Evolutionary conservation across 164 flowering plant genomes (phyloP).

Genomic region (Stephania cephalantha): DNA sequence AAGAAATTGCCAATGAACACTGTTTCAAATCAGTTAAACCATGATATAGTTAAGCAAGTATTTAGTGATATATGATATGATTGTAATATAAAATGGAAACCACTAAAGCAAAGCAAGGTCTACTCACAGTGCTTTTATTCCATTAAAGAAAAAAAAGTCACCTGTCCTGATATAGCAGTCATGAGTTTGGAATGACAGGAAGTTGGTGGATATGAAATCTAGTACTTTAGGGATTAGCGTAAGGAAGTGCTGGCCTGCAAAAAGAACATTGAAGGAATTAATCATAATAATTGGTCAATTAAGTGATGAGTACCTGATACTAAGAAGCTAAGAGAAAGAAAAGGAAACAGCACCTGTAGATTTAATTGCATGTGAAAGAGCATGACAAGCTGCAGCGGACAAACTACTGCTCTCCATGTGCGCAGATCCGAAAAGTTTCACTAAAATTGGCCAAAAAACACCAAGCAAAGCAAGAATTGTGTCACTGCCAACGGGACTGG

Average conservation of each 20-base stretch:
- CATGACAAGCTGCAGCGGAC: constrained; percentile 83
- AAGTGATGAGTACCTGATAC: background rate
- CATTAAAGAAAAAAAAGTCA: constrained; percentile 20
- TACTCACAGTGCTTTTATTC: background rate
- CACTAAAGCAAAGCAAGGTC: background rate
- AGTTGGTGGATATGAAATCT: constrained; percentile 74
- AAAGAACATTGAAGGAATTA: constrained; percentile 14
- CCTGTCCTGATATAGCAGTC: constrained; percentile 92
- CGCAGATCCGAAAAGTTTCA: constrained; percentile 58
- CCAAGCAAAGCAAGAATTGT: constrained; percentile 46
- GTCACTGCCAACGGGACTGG: constrained; percentile 41
- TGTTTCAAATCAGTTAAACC: no score
- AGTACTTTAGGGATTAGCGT: constrained; percentile 62
- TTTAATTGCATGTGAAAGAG: constrained; percentile 81
- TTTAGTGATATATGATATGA: no score
- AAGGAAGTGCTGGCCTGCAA: constrained; percentile 73
- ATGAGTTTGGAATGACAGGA: constrained; percentile 61
- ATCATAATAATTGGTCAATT: background rate
- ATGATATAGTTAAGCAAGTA: no score
- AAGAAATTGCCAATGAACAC: no score
- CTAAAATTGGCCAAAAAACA: constrained; percentile 83
- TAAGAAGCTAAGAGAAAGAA: background rate
- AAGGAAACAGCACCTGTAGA: constrained; percentile 52
- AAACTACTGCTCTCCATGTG: constrained; percentile 75
- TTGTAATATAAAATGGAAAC: no score